Percentiles rank a stretch among this genome's conserved stretches.
Evolutionary conservation across 192 early-diverging fungal genomes (phyloP).

Genomic region (Coemansia sp.): DNA sequence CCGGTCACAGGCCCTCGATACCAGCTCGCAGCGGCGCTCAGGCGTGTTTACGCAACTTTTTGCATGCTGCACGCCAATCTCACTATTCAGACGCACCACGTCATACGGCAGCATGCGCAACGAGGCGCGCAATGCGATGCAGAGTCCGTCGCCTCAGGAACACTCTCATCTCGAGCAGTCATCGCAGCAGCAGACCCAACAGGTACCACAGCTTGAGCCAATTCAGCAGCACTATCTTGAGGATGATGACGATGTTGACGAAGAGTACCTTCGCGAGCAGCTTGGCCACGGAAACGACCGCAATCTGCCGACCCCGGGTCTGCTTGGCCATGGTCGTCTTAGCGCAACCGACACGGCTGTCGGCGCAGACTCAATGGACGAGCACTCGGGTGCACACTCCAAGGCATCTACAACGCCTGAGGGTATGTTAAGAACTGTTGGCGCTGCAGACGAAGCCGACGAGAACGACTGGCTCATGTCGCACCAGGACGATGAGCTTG

Average conservation of each 20-base stretch:
- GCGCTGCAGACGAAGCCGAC: constrained; percentile 17
- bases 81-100: constrained; percentile 42
- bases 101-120: constrained; percentile 44
- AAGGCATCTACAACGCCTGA: constrained; percentile 24
- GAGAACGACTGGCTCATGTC: constrained; percentile 44
- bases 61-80: constrained; percentile 49
- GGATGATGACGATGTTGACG: constrained; percentile 7
- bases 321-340: constrained; percentile 10
- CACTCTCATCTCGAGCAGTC: constrained; percentile 5
- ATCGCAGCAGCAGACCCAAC: constrained; percentile 6
- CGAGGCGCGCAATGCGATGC: constrained; percentile 22
- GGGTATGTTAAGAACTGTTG: constrained; percentile 10
- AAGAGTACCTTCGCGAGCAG: neutral
- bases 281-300: neutral
- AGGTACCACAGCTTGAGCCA: constrained; percentile 13
- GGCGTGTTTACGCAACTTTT: constrained; percentile 36
- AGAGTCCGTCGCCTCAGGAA: constrained; percentile 14
- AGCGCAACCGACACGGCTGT: constrained; percentile 41
- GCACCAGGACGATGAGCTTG: constrained; percentile 1
- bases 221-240: constrained; percentile 1
- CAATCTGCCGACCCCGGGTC: constrained; percentile 9
- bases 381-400: constrained; percentile 23
- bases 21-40: constrained; percentile 25
- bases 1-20: constrained; percentile 25
- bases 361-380: constrained; percentile 35